Conservation (phyloP, 257 asterid species). For the Nicotiana paniculata region DNA sequence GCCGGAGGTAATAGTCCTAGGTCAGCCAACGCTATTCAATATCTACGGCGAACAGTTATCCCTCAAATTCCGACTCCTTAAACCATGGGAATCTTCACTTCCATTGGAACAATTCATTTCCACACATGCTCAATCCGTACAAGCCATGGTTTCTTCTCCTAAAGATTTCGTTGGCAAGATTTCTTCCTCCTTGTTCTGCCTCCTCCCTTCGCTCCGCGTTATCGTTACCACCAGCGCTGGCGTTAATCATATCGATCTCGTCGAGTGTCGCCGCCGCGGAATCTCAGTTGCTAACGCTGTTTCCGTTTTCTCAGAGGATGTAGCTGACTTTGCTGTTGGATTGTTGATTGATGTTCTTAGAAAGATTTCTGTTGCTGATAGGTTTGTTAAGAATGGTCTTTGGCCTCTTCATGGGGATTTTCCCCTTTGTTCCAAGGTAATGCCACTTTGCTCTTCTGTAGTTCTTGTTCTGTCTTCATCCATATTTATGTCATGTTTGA, state of each 20-base stretch:
- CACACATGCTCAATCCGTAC: conserved; percentile 32
- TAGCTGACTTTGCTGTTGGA: conserved; percentile 27
- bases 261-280: conserved; percentile 64
- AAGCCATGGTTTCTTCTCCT: conserved; percentile 38
- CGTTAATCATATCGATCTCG: conserved; percentile 49
- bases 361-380: conserved; percentile 24
- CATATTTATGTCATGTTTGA: too few species aligned
- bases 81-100: conserved; percentile 50
- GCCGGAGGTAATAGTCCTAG: conserved; percentile 35
- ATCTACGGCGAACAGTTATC: conserved; percentile 18
- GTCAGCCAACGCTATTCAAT: conserved; percentile 39
- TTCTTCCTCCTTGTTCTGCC: conserved; percentile 31
- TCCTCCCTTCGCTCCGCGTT: conserved; percentile 48
- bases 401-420: conserved; percentile 33
- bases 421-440: conserved; percentile 62
- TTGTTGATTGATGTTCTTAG: conserved; percentile 25
- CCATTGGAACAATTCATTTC: conserved; percentile 42
- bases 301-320: conserved; percentile 22
- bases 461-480: neutral
- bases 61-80: conserved; percentile 29
- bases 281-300: conserved; percentile 41
- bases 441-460: neutral
- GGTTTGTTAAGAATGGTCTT: conserved; percentile 38
- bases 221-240: conserved; percentile 60
- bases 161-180: neutral